Evolutionary conservation across 1,139 yeast species (phyloP).

Genomic region (Sporopachydermia cereana): DNA sequence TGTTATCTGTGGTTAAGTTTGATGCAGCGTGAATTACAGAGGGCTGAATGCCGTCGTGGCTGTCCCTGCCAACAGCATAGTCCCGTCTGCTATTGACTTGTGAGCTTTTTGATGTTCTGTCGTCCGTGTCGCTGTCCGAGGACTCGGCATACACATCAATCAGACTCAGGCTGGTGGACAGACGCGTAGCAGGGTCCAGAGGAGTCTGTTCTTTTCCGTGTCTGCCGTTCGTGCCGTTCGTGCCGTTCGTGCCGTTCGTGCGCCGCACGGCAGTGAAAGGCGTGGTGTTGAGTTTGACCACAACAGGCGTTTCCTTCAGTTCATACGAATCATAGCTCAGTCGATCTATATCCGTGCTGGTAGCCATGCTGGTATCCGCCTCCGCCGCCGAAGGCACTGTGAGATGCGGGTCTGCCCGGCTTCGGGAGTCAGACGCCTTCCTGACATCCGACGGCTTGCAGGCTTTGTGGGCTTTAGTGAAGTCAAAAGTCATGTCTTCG

Average conservation of each 20-base stretch:
- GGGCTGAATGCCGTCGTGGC: not conserved
- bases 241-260: not conserved
- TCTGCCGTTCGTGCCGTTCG: not conserved
- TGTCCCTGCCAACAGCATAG: conserved; percentile 1
- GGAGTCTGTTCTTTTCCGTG: not conserved
- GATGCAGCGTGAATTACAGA: not conserved
- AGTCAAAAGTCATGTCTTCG: not conserved
- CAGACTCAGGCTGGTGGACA: not conserved
- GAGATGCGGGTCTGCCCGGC: not conserved
- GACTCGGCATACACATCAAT: conserved; percentile 4
- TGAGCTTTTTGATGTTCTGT: not conserved
- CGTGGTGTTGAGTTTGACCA: not conserved
- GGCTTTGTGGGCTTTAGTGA: not conserved
- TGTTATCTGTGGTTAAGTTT: not conserved
- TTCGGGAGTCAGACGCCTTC: not conserved
- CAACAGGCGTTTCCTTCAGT: not conserved
- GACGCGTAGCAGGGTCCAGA: not conserved
- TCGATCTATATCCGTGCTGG: not conserved
- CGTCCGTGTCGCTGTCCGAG: not conserved
- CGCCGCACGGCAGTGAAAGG: not conserved
- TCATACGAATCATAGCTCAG: not conserved
- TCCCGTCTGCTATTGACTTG: not conserved
- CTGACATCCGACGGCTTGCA: not conserved
- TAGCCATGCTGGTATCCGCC: not conserved
- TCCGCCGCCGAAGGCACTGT: not conserved